A percentile compares a stretch with the other conserved stretches of the same genome.
phyloP scores from a whole-genome alignment of 2,329 filamentous ascomycete genomes.

The Lachnellula hyalina region DNA sequence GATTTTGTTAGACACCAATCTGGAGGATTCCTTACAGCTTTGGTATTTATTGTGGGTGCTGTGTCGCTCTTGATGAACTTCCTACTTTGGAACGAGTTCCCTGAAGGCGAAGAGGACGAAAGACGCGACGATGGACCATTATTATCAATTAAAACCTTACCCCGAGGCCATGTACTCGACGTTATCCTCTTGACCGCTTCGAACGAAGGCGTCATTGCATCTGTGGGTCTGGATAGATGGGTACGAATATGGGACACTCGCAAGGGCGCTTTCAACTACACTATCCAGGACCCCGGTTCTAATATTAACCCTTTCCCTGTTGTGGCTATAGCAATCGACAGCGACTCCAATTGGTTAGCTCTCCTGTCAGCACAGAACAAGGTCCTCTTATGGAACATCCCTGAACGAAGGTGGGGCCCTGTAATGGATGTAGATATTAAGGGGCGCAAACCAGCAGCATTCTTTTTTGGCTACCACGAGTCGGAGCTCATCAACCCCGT shows the following conservation, averaged over 20 bases:
- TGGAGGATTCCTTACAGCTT: constrained; percentile 54
- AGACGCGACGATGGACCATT: constrained; percentile 41
- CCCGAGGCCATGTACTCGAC: constrained; percentile 62
- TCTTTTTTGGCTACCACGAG: constrained; percentile 53
- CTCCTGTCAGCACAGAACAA: constrained; percentile 54
- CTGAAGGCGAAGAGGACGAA: constrained; percentile 42
- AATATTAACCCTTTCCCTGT: constrained; percentile 51
- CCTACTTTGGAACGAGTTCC: constrained; percentile 57
- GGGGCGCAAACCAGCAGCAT: constrained; percentile 54
- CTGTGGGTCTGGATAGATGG: constrained; percentile 63
- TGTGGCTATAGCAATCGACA: constrained; percentile 59
- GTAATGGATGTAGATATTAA: constrained; percentile 49
- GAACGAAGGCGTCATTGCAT: constrained; percentile 59
- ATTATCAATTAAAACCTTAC: constrained; percentile 56
- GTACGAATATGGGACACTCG: constrained; percentile 61
- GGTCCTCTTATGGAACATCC: constrained; percentile 60
- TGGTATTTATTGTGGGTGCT: constrained; percentile 57
- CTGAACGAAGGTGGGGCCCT: constrained; percentile 51
- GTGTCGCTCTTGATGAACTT: constrained; percentile 70
- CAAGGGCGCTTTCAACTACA: constrained; percentile 35
- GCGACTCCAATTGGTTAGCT: constrained; percentile 59
- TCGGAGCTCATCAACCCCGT: constrained; percentile 40
- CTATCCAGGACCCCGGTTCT: constrained; percentile 32
- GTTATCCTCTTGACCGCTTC: constrained; percentile 60
- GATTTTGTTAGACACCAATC: constrained; percentile 62